phyloP scores from a whole-genome alignment of 352 stramenopile genomes.

The Globisporangium ultimum region DNA sequence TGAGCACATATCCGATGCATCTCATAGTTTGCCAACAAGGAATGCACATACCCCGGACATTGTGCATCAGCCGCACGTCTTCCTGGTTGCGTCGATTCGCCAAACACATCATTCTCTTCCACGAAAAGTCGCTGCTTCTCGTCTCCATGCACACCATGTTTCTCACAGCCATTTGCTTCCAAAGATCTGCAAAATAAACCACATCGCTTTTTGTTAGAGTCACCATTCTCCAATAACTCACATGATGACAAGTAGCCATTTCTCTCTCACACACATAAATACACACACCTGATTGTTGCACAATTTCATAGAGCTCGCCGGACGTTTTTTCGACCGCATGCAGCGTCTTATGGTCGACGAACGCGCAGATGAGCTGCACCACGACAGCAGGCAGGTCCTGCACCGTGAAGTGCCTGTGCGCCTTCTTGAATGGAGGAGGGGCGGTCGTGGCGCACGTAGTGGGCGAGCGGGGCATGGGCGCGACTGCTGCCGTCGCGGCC shows the following conservation, averaged over 20 bases:
- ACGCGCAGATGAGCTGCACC: constrained; percentile 48
- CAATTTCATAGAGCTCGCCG: constrained; percentile 24
- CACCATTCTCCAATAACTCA: not conserved
- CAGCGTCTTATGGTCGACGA: constrained; percentile 50
- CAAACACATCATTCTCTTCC: constrained; percentile 55
- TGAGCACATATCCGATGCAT: not conserved
- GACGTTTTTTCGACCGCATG: constrained; percentile 51
- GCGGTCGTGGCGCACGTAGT: not conserved
- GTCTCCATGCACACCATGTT: constrained; percentile 26
- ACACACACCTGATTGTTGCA: constrained; percentile 34
- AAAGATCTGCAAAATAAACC: constrained; percentile 35
- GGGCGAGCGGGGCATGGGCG: constrained; percentile 9
- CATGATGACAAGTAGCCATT: too few species aligned
- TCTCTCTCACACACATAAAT: not conserved
- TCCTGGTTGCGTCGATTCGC: constrained; percentile 25
- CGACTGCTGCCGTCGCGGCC: constrained; percentile 2
- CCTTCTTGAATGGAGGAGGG: not conserved
- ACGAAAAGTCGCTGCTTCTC: constrained; percentile 17
- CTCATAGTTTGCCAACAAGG: not conserved
- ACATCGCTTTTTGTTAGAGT: not conserved
- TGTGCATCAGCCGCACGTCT: constrained; percentile 36
- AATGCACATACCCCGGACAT: constrained; percentile 20
- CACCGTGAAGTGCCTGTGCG: constrained; percentile 4
- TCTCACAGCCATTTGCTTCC: constrained; percentile 22
- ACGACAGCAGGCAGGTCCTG: constrained; percentile 39